Evolutionary conservation across 2,329 filamentous ascomycete genomes (phyloP), one percentile per base, ranked within the genome.

Genomic region (Aspergillus ochraceoroseus): DNA sequence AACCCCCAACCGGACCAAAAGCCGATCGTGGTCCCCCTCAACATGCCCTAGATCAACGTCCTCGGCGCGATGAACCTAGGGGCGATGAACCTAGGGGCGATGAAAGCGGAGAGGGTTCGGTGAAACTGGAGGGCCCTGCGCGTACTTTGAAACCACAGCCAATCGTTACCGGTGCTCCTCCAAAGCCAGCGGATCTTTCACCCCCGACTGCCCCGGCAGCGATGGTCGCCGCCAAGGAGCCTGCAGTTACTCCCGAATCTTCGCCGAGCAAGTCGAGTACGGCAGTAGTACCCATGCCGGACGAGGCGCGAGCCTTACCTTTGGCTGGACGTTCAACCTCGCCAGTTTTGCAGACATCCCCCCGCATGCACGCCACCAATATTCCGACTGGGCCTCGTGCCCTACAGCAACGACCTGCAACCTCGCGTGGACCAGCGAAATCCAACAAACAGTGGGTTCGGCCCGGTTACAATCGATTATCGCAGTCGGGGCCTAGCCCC

Each of bases 1-100:
- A 65, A 19, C 65, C 67, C 8, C 68, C 68, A 7, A 70, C 67
- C 6, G 65, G 63, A 7, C 68, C 68, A 6, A 70, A 68, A 44
- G 67, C 67, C 7, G 63, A 64, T n/a, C 58, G 68, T 14, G 48
- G 39, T 12, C 54, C 61, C 7, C 27, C 48, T 7, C 51, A 54
- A 25, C 49, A 51, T 14, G 35, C 48, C 3, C 34, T 52, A 11
- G 58, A 65, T 8, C 39, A 49, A 33, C 56, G 54, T 9, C 19
- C 46, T 14, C 53, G 56, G 26, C 56, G 51, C n/a, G 52, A 58
- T 12, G 49, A 53, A 4, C 18, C 42, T 20, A 52, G 51, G 12
- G 56, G 49, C 22, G 51, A 57, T 14, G 46, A 46, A n/a, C n/a
- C n/a, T n/a, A n/a, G 51, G 12, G 56, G 49, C 22, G 51, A 57